A percentile compares a stretch with the other conserved stretches of the same genome.
Conservation (phyloP, 2,329 filamentous ascomycete species). For the Apiospora pterosperma region DNA sequence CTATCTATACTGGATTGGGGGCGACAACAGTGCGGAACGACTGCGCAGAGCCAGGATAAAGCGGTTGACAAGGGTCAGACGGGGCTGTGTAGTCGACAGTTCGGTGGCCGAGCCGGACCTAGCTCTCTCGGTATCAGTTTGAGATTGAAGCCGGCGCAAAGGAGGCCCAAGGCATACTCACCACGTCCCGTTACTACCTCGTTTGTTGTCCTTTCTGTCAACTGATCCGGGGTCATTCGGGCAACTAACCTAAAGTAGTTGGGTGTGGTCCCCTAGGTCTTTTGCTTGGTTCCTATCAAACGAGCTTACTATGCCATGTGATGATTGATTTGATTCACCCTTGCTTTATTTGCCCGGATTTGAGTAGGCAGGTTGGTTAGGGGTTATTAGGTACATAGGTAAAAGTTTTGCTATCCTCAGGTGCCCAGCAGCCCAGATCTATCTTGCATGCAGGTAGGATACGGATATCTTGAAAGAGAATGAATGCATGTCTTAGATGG, state of each 20-base stretch:
- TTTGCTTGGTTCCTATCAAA: background rate
- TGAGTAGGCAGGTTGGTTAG: background rate
- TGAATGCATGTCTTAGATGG: background rate
- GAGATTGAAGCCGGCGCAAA: background rate
- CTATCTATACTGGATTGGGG: too few species aligned
- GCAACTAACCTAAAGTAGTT: background rate
- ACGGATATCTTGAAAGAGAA: background rate
- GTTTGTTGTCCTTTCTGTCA: background rate
- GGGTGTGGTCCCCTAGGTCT: background rate
- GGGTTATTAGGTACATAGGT: background rate
- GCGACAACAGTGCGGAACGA: too few species aligned
- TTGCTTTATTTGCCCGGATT: background rate
- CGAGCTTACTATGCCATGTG: background rate
- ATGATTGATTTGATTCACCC: too few species aligned
- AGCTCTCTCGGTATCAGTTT: background rate
- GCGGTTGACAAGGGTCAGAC: background rate
- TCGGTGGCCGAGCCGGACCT: background rate
- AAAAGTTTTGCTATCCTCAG: background rate
- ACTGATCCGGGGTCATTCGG: background rate
- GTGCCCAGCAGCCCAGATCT: background rate
- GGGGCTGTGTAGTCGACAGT: background rate
- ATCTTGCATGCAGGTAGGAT: too few species aligned
- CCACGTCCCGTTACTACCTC: too few species aligned
- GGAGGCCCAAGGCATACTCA: background rate
- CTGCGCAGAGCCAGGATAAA: background rate